A percentile compares a stretch with the other conserved stretches of the same genome.
phyloP scores from a whole-genome alignment of 306 rosid genomes.

The Fragaria ananassa region DNA sequence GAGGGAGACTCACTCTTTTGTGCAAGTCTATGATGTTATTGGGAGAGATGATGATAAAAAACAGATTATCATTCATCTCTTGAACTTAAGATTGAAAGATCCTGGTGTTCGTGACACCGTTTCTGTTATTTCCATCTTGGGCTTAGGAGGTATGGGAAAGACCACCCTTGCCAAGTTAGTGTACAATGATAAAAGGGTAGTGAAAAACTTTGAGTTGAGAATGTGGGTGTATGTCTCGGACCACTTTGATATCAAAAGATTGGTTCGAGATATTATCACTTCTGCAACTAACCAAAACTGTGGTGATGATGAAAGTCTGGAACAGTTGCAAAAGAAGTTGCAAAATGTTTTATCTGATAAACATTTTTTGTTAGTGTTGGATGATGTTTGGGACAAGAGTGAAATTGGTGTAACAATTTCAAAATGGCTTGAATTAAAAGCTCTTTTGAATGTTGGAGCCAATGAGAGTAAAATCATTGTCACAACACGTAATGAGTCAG shows the following conservation, averaged over 20 bases:
- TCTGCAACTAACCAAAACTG: constrained; percentile 3
- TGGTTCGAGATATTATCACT: constrained; percentile 17
- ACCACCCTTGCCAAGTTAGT: constrained; percentile 21
- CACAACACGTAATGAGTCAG: constrained; percentile 16
- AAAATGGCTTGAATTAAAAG: constrained; percentile 21
- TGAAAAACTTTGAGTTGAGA: constrained; percentile 1
- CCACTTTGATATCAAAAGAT: constrained; percentile 15
- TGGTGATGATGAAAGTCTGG: neutral
- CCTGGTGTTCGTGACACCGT: neutral
- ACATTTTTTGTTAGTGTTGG: constrained; percentile 33
- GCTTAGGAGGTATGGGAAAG: constrained; percentile 24
- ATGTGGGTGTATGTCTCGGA: constrained; percentile 21
- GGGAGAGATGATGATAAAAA: constrained; percentile 24
- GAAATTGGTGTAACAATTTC: neutral
- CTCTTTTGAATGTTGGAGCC: constrained; percentile 17
- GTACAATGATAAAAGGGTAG: constrained; percentile 18
- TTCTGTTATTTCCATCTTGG: constrained; percentile 10
- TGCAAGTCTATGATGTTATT: constrained; percentile 7
- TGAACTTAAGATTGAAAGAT: constrained; percentile 12
- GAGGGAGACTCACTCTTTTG: constrained; percentile 18
- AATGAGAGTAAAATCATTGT: constrained; percentile 27
- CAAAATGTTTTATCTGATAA: constrained; percentile 13
- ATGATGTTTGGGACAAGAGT: constrained; percentile 30
- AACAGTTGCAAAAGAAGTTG: constrained; percentile 6
- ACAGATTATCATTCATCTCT: constrained; percentile 6